Evolutionary conservation across 352 stramenopile genomes (phyloP).

Genomic region (Hyphochytrium catenoides): DNA sequence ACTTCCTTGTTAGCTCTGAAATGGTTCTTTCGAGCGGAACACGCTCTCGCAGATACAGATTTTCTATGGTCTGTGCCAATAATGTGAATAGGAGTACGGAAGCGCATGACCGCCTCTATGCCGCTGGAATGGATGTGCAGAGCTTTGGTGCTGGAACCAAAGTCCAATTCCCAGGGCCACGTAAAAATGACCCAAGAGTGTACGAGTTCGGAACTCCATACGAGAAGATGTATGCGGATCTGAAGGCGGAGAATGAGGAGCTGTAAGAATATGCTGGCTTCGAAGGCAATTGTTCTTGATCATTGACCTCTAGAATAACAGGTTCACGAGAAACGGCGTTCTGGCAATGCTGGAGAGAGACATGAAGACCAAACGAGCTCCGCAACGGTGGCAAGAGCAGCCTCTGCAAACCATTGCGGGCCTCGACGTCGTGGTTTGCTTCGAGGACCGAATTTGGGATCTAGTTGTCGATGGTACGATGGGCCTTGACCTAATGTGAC

Average conservation of each 20-base stretch:
- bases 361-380: constrained; percentile 29
- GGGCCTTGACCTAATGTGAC: constrained; percentile 5
- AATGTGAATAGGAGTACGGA: constrained; percentile 61
- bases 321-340: constrained; percentile 28
- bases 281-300: not conserved
- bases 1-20: too few species aligned
- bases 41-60: too few species aligned
- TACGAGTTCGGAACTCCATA: constrained; percentile 50
- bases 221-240: constrained; percentile 20
- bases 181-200: constrained; percentile 12
- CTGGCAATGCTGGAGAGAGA: constrained; percentile 38
- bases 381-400: constrained; percentile 45
- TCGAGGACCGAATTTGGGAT: constrained; percentile 51
- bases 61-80: constrained; percentile 57
- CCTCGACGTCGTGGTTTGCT: constrained; percentile 46
- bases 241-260: constrained; percentile 22
- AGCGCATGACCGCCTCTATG: constrained; percentile 25
- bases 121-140: constrained; percentile 28
- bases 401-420: constrained; percentile 23
- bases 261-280: constrained; percentile 9
- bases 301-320: constrained; percentile 9
- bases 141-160: constrained; percentile 32
- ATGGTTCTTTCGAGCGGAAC: too few species aligned
- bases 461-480: constrained; percentile 28
- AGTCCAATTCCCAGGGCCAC: constrained; percentile 28